Evolutionary conservation across 345 rosid genomes (phyloP).

Genomic region (Aethionema arabicum): DNA sequence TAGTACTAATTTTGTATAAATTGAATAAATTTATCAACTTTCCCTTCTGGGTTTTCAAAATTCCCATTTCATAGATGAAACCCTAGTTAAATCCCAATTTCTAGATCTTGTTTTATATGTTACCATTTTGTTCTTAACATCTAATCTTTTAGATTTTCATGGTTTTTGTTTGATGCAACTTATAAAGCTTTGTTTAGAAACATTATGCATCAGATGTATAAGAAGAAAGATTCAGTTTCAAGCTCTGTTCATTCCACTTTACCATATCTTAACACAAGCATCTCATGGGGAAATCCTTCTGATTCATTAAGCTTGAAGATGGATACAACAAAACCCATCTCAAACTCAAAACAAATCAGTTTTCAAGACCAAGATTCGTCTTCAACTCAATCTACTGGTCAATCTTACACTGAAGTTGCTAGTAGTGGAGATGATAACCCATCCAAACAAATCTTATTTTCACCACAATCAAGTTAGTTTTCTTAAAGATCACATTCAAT

Average conservation of each 20-base stretch:
- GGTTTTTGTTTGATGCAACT: slow-evolving; percentile 7
- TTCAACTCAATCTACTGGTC: slow-evolving; percentile 70
- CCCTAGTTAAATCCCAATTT: background rate
- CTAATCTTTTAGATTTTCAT: background rate
- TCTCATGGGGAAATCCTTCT: slow-evolving; percentile 40
- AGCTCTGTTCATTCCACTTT: slow-evolving; percentile 31
- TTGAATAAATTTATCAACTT: slow-evolving; percentile 27
- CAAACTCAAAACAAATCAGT: slow-evolving; percentile 43
- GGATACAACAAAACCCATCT: slow-evolving; percentile 44
- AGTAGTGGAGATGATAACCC: slow-evolving; percentile 47
- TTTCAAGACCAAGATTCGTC: slow-evolving; percentile 69
- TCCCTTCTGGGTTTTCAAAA: background rate
- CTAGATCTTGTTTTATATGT: background rate
- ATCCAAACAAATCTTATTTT: slow-evolving; percentile 31
- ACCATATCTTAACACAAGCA: slow-evolving; percentile 41
- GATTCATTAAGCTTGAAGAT: slow-evolving; percentile 51
- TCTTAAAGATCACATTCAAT: background rate
- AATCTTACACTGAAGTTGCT: slow-evolving; percentile 61
- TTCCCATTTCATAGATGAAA: background rate
- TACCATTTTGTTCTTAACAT: background rate
- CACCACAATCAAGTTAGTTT: slow-evolving; percentile 36
- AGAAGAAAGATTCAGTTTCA: slow-evolving; percentile 40
- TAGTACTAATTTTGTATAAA: slow-evolving; percentile 4
- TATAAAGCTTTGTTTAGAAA: slow-evolving; percentile 4
- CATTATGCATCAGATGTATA: slow-evolving; percentile 44